A percentile compares a stretch with the other conserved stretches of the same genome.
These are phyloP conservation scores for Candida alai DNA, from an alignment of 805 yeast genomes.

Conservation along the genomic window DNA sequence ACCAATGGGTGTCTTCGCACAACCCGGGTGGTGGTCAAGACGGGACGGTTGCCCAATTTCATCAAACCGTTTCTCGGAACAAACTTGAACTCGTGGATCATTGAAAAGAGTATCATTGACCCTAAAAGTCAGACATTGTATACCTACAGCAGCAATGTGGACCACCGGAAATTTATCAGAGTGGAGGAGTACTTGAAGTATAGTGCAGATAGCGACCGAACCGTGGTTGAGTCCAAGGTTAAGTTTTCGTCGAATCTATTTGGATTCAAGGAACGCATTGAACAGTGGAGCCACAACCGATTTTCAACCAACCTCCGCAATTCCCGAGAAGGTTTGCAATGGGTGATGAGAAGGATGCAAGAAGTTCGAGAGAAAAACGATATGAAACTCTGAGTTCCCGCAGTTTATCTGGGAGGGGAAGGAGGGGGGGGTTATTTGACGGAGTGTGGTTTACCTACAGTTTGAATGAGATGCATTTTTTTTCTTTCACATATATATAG, in stretches of 20 bases:
- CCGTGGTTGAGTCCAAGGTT: slow-evolving; percentile 56
- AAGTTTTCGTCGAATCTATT: slow-evolving; percentile 66
- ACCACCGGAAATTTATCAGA: slow-evolving; percentile 72
- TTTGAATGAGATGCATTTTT: too few species aligned
- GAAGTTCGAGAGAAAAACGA: too few species aligned
- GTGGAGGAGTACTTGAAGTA: slow-evolving; percentile 76
- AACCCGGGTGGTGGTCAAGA: slow-evolving; percentile 70
- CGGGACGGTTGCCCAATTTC: slow-evolving; percentile 79
- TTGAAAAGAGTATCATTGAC: slow-evolving; percentile 74
- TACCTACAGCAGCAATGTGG: slow-evolving; percentile 78
- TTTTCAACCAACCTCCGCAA: slow-evolving; percentile 65
- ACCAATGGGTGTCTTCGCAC: slow-evolving; percentile 61
- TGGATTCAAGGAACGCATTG: slow-evolving; percentile 71
- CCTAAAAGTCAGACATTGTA: slow-evolving; percentile 50
- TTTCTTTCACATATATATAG: too few species aligned
- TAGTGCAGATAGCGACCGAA: slow-evolving; percentile 25
- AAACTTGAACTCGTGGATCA: slow-evolving; percentile 71
- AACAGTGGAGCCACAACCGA: slow-evolving; percentile 71
- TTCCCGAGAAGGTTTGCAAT: slow-evolving; percentile 68
- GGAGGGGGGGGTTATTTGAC: too few species aligned
- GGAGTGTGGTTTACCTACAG: too few species aligned
- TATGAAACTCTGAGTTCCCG: too few species aligned
- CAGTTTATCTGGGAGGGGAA: too few species aligned
- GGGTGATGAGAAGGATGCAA: slow-evolving; percentile 67
- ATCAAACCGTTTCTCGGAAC: slow-evolving; percentile 70